These are phyloP conservation scores for Tetragonia tetragonoides DNA, from an alignment of 148 eudicot species.

Conservation along the genomic window DNA sequence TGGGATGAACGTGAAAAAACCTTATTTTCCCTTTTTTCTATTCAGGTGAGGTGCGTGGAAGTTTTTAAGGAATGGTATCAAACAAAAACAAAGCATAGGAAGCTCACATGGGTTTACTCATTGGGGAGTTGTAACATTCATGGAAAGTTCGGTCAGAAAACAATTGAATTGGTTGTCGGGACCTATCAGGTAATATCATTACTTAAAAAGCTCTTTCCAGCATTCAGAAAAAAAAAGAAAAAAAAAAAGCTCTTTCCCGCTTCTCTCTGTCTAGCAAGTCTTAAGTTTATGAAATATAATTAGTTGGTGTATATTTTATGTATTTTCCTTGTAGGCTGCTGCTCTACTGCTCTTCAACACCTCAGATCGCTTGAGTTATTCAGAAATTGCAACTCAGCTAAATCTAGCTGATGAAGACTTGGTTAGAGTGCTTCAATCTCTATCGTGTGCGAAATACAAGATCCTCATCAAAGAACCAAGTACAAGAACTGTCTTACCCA, in stretches of 20 bases:
- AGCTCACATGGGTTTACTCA: slow-evolving; percentile 81
- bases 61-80: slow-evolving; percentile 80
- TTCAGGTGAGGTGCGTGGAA: slow-evolving; percentile 79
- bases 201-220: too few species aligned
- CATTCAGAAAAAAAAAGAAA: too few species aligned
- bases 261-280: too few species aligned
- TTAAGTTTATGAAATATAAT: too few species aligned
- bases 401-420: slow-evolving; percentile 47
- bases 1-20: not conserved
- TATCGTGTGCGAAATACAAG: slow-evolving; percentile 46
- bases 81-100: slow-evolving; percentile 83
- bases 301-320: not conserved
- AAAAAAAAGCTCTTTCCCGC: too few species aligned
- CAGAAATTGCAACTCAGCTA: slow-evolving; percentile 38
- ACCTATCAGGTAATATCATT: slow-evolving; percentile 40
- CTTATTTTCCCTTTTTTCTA: slow-evolving; percentile 1
- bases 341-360: slow-evolving; percentile 47
- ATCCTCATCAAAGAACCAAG: slow-evolving; percentile 41
- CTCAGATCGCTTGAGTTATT: slow-evolving; percentile 38
- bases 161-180: slow-evolving; percentile 43
- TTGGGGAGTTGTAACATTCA: slow-evolving; percentile 44
- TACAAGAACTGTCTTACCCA: slow-evolving; percentile 33
- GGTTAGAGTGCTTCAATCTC: slow-evolving; percentile 45
- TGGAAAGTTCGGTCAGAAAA: slow-evolving; percentile 45
- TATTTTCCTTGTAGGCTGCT: slow-evolving; percentile 38